Evolutionary conservation across 2,329 filamentous ascomycete genomes (phyloP), one percentile per base, ranked within the genome.

Genomic region (Ceratocystis ficicola): DNA sequence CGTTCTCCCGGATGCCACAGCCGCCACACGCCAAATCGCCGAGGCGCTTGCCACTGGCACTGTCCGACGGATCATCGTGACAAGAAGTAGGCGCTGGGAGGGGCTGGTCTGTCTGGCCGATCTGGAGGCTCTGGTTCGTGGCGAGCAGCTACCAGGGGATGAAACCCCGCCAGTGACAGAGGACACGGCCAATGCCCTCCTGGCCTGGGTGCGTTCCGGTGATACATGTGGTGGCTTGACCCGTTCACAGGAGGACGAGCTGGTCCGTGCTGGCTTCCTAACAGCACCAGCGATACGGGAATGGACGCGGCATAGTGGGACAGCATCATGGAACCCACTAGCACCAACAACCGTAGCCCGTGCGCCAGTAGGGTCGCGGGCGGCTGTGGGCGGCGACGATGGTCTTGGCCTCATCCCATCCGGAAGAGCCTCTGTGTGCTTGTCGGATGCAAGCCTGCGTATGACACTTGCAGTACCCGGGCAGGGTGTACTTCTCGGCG

Each of bases 251-350:
- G 75, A 81, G 25, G 80, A 84, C 59, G 77, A 79, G 63, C 78
- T 92, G 0, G 81, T 89, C 67, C 76, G 80, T 55, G 80, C 82
- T 0, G 88, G 89, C 1, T 89, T 90, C 70, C 74, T 92, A 1
- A 89, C 86, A 1, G 77, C 75, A 70, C 74, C 73, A 30, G 4
- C 66, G 3, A 41, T 48, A 1, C 22, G 8, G 22, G 59, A 64
- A 30, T 59, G 62, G 63, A 22, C 25, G 28, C 55, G 30, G 41
- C 65, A 59, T 7, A 32, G 62, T 22, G 36, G 5, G 12, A 25
- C 48, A 88, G 88, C 15, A 85, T 85, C 2, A 71, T 87, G 1
- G 86, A 79, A 5, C 86, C 88, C 1, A 83, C 90, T 0, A 50
- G 65, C 62, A 17, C 46, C n/a, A 12, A 30, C 46, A 25, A 50